Percentiles rank a stretch among this genome's conserved stretches.
These are phyloP conservation scores for Trichomonas vaginalis DNA, from an alignment of 208 protist genomes.

Conservation along the genomic window DNA sequence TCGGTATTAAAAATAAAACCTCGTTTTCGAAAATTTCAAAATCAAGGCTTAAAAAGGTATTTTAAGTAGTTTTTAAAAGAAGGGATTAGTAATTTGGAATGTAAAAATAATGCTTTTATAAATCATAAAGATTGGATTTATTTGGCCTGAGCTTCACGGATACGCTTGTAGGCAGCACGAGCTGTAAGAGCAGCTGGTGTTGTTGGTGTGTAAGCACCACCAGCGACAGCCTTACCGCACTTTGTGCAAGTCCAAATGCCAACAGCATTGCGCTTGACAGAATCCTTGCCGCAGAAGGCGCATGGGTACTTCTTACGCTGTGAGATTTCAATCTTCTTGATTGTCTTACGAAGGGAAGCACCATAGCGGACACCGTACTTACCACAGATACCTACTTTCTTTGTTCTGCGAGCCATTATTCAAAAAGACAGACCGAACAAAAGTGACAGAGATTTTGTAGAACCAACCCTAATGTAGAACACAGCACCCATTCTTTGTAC, in stretches of 20 bases:
- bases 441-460: too few species aligned
- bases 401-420: conserved; percentile 35
- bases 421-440: neutral
- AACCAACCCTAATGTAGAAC: too few species aligned
- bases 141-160: conserved; percentile 10
- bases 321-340: too few species aligned
- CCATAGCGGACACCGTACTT: conserved; percentile 57
- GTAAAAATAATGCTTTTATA: neutral
- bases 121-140: conserved; percentile 5
- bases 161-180: conserved; percentile 16
- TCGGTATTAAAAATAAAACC: too few species aligned
- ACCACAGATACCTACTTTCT: conserved; percentile 54
- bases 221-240: too few species aligned
- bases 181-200: conserved; percentile 20
- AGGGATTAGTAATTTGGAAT: too few species aligned
- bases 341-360: conserved; percentile 43
- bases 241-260: conserved; percentile 56
- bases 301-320: conserved; percentile 41
- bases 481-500: too few species aligned
- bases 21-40: too few species aligned
- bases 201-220: conserved; percentile 41
- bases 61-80: too few species aligned
- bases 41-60: too few species aligned
- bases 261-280: conserved; percentile 41
- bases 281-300: conserved; percentile 52